Evolutionary conservation across 2,329 filamentous ascomycete species (phyloP).

Genomic region (Xylaria hypoxylon): DNA sequence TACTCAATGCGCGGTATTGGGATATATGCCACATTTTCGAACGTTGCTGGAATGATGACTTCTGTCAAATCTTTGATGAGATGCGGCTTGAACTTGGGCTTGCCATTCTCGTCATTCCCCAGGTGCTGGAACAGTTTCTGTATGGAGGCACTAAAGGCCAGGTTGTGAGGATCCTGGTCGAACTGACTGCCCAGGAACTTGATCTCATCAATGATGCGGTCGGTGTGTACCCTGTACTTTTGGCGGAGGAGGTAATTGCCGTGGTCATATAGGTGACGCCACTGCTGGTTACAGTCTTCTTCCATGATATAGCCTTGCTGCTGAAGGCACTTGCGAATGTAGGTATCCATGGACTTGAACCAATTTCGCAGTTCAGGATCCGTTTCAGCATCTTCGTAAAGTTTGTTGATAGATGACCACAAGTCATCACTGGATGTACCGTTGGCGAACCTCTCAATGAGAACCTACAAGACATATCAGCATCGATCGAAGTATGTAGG

Average conservation of each 20-base stretch:
- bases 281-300: slow-evolving; percentile 81
- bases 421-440: slow-evolving; percentile 89
- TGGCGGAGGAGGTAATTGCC: slow-evolving; percentile 88
- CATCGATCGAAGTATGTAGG: slow-evolving; percentile 46
- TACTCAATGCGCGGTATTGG: slow-evolving; percentile 96
- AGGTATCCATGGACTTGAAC: slow-evolving; percentile 84
- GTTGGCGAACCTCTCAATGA: slow-evolving; percentile 97
- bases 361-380: slow-evolving; percentile 89
- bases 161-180: slow-evolving; percentile 87
- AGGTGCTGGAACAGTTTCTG: slow-evolving; percentile 88
- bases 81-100: slow-evolving; percentile 91
- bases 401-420: slow-evolving; percentile 83
- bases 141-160: slow-evolving; percentile 78
- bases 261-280: slow-evolving; percentile 85
- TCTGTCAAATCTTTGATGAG: slow-evolving; percentile 89
- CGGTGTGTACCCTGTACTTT: slow-evolving; percentile 86
- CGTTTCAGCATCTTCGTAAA: slow-evolving; percentile 87
- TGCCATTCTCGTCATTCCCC: slow-evolving; percentile 87
- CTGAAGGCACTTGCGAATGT: slow-evolving; percentile 84
- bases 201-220: slow-evolving; percentile 87
- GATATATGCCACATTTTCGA: slow-evolving; percentile 89
- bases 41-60: slow-evolving; percentile 83
- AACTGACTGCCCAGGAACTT: slow-evolving; percentile 93
- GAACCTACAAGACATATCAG: slow-evolving; percentile 67
- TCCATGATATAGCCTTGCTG: slow-evolving; percentile 93